A percentile compares a stretch with the other conserved stretches of the same genome.
Conservation (phyloP, 164 flowering plant genomes). For the Saururus chinensis region DNA sequence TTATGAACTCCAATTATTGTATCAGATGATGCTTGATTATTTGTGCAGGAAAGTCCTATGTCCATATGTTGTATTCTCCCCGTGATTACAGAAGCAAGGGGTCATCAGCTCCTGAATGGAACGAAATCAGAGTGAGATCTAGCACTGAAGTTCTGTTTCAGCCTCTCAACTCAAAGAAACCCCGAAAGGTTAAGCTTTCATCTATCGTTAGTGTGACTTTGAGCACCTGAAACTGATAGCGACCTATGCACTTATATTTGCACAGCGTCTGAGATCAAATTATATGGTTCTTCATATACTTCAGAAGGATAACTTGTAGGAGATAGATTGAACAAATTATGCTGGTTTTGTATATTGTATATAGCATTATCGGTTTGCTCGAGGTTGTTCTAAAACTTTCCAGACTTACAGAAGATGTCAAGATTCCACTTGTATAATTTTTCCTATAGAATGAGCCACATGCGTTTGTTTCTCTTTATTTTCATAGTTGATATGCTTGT, state of each 20-base stretch:
- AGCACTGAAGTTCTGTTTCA: conserved; percentile 73
- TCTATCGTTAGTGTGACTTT: conserved; percentile 52
- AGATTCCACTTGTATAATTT: no score
- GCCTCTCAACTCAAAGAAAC: conserved; percentile 42
- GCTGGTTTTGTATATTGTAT: no score
- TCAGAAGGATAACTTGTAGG: not conserved
- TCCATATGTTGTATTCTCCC: conserved; percentile 57
- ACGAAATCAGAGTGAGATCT: conserved; percentile 61
- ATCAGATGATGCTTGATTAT: not conserved
- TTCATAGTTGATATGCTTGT: no score
- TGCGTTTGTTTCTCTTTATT: no score
- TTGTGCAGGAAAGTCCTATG: conserved; percentile 53
- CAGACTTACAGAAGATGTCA: no score
- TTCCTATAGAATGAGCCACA: no score
- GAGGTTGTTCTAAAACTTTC: no score
- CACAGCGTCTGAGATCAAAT: not conserved
- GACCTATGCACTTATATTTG: not conserved
- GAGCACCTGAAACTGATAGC: conserved; percentile 40
- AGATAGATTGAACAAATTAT: not conserved
- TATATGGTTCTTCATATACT: not conserved
- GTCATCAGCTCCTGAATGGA: conserved; percentile 70
- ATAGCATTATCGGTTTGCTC: no score
- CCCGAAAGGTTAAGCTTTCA: conserved; percentile 63
- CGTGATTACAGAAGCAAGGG: conserved; percentile 78
- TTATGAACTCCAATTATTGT: not conserved